Evolutionary conservation across 1,284 basidiomycete genomes (phyloP).

Genomic region (Cryptococcus sp.): DNA sequence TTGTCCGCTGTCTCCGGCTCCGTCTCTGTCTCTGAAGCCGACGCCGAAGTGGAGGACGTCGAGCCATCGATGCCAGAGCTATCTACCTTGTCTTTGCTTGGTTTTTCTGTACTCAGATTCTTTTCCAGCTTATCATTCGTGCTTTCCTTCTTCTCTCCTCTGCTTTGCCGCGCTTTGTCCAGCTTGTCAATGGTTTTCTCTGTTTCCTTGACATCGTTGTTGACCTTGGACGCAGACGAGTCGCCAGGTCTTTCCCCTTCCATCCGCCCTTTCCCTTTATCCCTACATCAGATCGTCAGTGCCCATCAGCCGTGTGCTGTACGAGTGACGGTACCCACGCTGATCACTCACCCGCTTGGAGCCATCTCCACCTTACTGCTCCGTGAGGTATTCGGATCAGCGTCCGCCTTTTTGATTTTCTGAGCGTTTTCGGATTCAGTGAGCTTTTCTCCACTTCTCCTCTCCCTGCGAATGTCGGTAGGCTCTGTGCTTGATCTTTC

Average conservation of each 20-base stretch:
- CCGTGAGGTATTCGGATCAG: no score
- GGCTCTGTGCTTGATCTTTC: not conserved
- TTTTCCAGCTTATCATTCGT: not conserved
- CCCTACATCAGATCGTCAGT: not conserved
- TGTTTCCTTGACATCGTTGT: not conserved
- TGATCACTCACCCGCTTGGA: no score
- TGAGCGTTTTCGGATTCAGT: constrained; percentile 10
- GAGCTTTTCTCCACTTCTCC: not conserved
- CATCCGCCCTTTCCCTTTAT: not conserved
- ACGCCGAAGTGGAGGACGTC: not conserved
- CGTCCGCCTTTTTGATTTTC: not conserved
- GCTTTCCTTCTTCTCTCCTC: constrained; percentile 3
- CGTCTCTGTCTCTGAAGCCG: not conserved
- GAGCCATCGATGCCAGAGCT: not conserved
- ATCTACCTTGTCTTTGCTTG: not conserved
- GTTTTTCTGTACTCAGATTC: not conserved
- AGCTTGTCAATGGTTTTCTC: not conserved
- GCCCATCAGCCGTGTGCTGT: no score
- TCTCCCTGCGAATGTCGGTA: not conserved
- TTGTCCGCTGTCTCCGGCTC: not conserved
- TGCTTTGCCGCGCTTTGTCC: not conserved
- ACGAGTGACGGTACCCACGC: no score
- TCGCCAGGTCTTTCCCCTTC: constrained; percentile 1
- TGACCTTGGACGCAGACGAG: not conserved
- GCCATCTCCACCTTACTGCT: no score